Evolutionary conservation across 371 early-diverging fungal species (phyloP).

Genomic region (Smittium culicis): DNA sequence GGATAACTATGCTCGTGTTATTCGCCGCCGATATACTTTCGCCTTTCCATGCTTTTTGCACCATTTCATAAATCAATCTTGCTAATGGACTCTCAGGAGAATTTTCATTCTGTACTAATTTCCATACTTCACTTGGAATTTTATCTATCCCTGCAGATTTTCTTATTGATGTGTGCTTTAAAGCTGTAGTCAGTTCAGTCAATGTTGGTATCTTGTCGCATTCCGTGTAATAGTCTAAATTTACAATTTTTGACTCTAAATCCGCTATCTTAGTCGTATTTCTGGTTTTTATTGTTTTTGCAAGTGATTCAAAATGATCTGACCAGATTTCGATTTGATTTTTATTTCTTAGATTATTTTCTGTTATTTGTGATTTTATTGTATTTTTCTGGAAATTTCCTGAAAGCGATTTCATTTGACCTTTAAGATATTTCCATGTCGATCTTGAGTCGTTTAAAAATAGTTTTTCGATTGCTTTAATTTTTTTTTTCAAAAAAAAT

Average conservation of each 20-base stretch:
- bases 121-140: slow-evolving; percentile 5
- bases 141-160: neutral
- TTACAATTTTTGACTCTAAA: neutral
- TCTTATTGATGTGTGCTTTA: neutral
- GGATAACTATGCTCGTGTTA: neutral
- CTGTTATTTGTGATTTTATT: neutral
- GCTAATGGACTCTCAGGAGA: neutral
- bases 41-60: neutral
- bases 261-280: neutral
- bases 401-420: too few species aligned
- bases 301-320: neutral
- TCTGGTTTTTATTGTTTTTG: neutral
- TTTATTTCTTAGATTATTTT: neutral
- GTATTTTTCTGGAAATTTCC: too few species aligned
- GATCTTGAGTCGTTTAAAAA: too few species aligned
- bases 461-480: too few species aligned
- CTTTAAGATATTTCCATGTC: too few species aligned
- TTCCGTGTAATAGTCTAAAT: neutral
- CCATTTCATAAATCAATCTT: neutral
- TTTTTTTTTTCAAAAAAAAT: too few species aligned
- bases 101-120: neutral
- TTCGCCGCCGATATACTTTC: neutral
- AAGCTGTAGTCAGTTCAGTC: neutral
- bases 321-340: neutral
- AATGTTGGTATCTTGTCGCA: neutral